Evolutionary conservation across 495 filamentous ascomycete genomes (phyloP), one percentile per base, ranked within the genome.

Genomic region (Xylona heveae): DNA sequence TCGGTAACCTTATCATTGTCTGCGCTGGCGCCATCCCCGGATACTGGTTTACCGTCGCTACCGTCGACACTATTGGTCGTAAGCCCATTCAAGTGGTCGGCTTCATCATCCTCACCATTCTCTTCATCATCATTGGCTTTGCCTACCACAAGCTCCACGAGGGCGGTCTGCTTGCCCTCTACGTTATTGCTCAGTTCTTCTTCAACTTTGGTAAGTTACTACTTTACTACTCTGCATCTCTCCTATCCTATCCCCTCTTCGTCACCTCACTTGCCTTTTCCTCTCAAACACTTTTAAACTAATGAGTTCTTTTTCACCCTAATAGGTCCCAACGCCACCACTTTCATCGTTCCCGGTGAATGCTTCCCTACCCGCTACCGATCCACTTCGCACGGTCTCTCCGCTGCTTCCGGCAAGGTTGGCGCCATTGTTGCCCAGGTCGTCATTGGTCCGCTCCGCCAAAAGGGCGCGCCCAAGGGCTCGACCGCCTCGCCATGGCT

Each of bases 291-390:
- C n/a, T n/a, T n/a, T n/a, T n/a, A 8, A 10, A 22, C 6, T 27
- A 22, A 8, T 31, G 24, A 5, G 39, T 44, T 26, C 44, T 43
- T 30, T 40, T 44, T 15, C 39, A 39, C 28, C 5, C 18, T 14
- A 18, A 24, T 66, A 44, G 72, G 81, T 1, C 83, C 83, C 32
- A 91, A 91, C 51, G 61, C 78, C 1, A 91, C 78, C 14, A 91
- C 81, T 20, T 91, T 91, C 57, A 75, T 91, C 43, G 72, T 91
- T 0, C 82, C 83, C 6, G 82, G 80, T 14, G 83, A 93, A 48
- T 75, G 70, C 42, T 93, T 88, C 57, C 83, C 82, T 0, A 91
- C 83, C 3, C 71, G 81, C 26, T 88, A 85, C 46, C 66, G 83
- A 3, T 76, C 72, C 6, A 80, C 78, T 19, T 76, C 75, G 3